A percentile compares a stretch with the other conserved stretches of the same genome.
Conservation (phyloP, 176 grass and related monocot genomes). For the Chloris gayana region DNA sequence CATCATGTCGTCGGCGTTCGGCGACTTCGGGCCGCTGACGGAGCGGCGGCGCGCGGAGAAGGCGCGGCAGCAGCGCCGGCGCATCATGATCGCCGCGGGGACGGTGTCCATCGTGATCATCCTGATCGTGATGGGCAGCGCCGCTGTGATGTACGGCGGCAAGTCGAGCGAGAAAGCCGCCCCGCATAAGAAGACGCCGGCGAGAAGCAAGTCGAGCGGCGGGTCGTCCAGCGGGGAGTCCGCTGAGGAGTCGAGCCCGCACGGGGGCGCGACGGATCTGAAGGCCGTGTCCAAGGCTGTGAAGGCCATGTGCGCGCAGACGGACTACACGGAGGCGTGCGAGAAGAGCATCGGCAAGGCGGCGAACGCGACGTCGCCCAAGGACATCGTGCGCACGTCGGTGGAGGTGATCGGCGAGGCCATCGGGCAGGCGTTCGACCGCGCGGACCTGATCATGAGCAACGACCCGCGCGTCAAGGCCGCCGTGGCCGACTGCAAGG, state of each 20-base stretch:
- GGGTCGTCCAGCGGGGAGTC: background rate
- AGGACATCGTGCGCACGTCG: conserved; percentile 52
- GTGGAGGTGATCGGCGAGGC: conserved; percentile 59
- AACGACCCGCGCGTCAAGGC: conserved; percentile 60
- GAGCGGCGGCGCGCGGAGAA: conserved; percentile 79
- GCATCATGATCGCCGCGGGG: conserved; percentile 57
- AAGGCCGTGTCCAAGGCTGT: conserved; percentile 51
- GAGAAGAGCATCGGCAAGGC: conserved; percentile 55
- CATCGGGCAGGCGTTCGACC: conserved; percentile 55
- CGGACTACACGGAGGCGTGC: conserved; percentile 64
- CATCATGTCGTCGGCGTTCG: conserved; percentile 75
- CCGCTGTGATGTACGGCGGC: conserved; percentile 34
- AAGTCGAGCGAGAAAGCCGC: conserved; percentile 25
- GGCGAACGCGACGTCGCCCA: conserved; percentile 57
- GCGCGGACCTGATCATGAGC: conserved; percentile 56
- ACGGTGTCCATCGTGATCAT: conserved; percentile 49
- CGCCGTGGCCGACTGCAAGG: conserved; percentile 71
- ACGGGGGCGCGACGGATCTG: conserved; percentile 2
- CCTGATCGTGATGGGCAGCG: conserved; percentile 45
- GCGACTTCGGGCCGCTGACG: conserved; percentile 76
- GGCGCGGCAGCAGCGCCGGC: conserved; percentile 51
- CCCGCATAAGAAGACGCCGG: conserved; percentile 3
- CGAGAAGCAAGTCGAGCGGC: conserved; percentile 8
- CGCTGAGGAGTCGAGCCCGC: background rate
- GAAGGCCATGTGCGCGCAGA: conserved; percentile 56